These are phyloP conservation scores for Mycena latifolia DNA, from an alignment of 768 basidiomycete genomes.

Conservation along the genomic window DNA sequence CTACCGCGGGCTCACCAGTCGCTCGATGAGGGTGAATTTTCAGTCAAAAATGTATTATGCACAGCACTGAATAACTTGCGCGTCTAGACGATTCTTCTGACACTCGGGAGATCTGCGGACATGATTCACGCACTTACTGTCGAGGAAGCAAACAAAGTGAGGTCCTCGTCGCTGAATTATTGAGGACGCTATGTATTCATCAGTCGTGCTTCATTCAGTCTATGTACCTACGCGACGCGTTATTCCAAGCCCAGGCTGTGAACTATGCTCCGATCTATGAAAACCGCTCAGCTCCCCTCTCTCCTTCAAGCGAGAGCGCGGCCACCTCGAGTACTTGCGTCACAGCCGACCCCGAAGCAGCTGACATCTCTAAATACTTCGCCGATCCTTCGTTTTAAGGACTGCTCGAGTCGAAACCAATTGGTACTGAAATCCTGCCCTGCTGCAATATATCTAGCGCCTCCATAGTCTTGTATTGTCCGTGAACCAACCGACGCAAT, in stretches of 20 bases:
- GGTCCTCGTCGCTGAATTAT: background rate
- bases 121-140: background rate
- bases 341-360: slow-evolving; percentile 3
- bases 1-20: slow-evolving; percentile 15
- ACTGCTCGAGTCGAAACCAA: background rate
- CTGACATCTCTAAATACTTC: background rate
- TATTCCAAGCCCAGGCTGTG: background rate
- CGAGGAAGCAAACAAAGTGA: slow-evolving; percentile 19
- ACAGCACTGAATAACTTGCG: background rate
- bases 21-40: slow-evolving; percentile 25
- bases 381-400: background rate
- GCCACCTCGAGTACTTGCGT: slow-evolving; percentile 1
- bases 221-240: slow-evolving; percentile 1
- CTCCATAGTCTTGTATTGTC: background rate
- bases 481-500: background rate
- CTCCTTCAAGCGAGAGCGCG: slow-evolving; percentile 15
- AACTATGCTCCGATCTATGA: background rate
- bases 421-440: background rate
- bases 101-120: slow-evolving; percentile 11
- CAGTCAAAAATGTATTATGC: background rate
- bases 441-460: background rate
- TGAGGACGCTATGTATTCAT: background rate
- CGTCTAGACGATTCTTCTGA: slow-evolving; percentile 26
- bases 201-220: background rate
- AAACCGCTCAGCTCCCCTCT: background rate